A percentile compares a stretch with the other conserved stretches of the same genome.
Evolutionary conservation across 768 basidiomycete species (phyloP).

Genomic region (Tephrocybe sp.): DNA sequence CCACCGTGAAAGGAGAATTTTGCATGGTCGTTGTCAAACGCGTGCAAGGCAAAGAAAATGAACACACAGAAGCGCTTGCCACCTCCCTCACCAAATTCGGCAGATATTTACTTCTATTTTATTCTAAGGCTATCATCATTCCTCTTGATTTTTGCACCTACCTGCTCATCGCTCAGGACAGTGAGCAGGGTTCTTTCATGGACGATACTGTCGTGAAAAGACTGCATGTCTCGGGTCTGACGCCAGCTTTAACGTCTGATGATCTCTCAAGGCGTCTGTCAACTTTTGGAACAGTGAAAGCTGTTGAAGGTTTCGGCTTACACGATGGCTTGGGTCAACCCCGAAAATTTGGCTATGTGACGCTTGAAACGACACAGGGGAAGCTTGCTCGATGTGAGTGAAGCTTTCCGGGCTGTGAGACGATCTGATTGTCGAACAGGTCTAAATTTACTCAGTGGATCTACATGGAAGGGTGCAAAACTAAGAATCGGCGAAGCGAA

Average conservation of each 20-base stretch:
- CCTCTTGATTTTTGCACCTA: too few relatives aligned
- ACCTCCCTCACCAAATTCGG: not conserved
- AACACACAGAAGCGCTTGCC: not conserved
- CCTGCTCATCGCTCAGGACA: not conserved
- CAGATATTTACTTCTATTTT: conserved; percentile 4
- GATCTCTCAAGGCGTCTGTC: conserved; percentile 62
- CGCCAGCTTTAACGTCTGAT: conserved; percentile 54
- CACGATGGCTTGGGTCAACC: conserved; percentile 65
- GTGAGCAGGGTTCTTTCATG: conserved; percentile 1
- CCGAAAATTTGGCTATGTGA: conserved; percentile 73
- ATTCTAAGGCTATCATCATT: not conserved
- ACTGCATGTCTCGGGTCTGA: conserved; percentile 75
- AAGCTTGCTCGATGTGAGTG: conserved; percentile 66
- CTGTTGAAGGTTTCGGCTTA: conserved; percentile 69
- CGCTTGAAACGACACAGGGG: conserved; percentile 60
- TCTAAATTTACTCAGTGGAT: conserved; percentile 74
- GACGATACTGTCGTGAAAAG: conserved; percentile 47
- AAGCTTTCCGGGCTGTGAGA: not conserved
- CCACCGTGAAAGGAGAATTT: conserved; percentile 52
- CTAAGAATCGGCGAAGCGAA: conserved; percentile 83
- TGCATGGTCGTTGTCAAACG: conserved; percentile 35
- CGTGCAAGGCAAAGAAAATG: not conserved
- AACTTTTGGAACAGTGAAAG: conserved; percentile 66
- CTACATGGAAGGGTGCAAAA: conserved; percentile 87
- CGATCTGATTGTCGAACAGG: conserved; percentile 37